Conservation (phyloP, 2,329 filamentous ascomycete genomes). For the Ophiobolus disseminans region DNA sequence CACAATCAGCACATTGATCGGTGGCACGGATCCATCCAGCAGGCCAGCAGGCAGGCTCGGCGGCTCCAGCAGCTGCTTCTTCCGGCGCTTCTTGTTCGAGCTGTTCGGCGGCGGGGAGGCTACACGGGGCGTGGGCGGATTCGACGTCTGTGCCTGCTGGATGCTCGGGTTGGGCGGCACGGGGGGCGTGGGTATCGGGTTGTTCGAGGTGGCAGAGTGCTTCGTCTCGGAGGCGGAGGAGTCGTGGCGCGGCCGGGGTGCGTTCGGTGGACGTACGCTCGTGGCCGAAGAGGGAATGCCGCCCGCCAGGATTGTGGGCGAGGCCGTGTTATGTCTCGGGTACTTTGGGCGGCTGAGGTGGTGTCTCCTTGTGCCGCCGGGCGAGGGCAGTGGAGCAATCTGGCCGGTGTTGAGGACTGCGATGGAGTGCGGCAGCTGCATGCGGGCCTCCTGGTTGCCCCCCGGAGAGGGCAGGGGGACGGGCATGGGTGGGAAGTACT, state of each 20-base stretch:
- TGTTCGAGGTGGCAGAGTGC: slow-evolving; percentile 51
- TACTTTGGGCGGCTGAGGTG: slow-evolving; percentile 64
- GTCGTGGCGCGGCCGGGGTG: slow-evolving; percentile 50
- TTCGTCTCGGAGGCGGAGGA: slow-evolving; percentile 54
- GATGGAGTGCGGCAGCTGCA: slow-evolving; percentile 65
- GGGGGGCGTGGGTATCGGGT: slow-evolving; percentile 64
- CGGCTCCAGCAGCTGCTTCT: slow-evolving; percentile 48
- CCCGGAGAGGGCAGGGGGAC: slow-evolving; percentile 52
- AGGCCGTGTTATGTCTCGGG: slow-evolving; percentile 77
- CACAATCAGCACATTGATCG: slow-evolving; percentile 96
- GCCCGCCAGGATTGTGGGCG: slow-evolving; percentile 69
- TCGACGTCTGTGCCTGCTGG: slow-evolving; percentile 44
- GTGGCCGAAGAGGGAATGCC: slow-evolving; percentile 52
- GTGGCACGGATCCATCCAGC: slow-evolving; percentile 83
- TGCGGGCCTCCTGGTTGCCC: slow-evolving; percentile 43
- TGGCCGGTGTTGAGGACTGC: slow-evolving; percentile 82
- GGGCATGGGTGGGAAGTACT: slow-evolving; percentile 81
- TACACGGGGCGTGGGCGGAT: slow-evolving; percentile 58
- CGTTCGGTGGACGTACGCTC: slow-evolving; percentile 30
- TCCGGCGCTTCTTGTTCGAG: slow-evolving; percentile 56
- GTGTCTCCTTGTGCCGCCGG: slow-evolving; percentile 68
- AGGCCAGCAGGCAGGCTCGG: slow-evolving; percentile 62
- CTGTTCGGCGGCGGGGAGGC: slow-evolving; percentile 55
- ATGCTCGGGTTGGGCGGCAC: slow-evolving; percentile 54
- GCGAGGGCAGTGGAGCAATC: slow-evolving; percentile 80